Conservation (phyloP, 2,329 filamentous ascomycete genomes). For the Exserohilum turcica region DNA sequence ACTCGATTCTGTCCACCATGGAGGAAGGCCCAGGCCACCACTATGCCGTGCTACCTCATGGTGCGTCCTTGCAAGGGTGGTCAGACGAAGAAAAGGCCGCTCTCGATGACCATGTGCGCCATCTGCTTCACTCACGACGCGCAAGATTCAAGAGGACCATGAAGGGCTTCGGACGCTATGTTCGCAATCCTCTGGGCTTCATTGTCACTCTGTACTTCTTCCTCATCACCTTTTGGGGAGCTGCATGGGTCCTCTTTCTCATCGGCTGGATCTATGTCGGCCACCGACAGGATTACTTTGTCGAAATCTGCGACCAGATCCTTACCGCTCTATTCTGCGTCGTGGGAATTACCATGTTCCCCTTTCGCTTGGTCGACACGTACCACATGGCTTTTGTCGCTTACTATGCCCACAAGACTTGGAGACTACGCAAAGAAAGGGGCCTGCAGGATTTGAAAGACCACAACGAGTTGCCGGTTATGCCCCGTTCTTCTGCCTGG, state of each 20-base stretch:
- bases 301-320: conserved; percentile 61
- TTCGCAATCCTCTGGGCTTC: conserved; percentile 73
- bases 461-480: conserved; percentile 68
- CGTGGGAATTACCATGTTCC: conserved; percentile 65
- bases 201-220: conserved; percentile 85
- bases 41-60: conserved; percentile 80
- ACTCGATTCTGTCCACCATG: conserved; percentile 40
- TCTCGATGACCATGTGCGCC: conserved; percentile 82
- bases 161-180: conserved; percentile 81
- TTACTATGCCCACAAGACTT: conserved; percentile 69
- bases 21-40: conserved; percentile 60
- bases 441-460: conserved; percentile 66
- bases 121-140: conserved; percentile 81
- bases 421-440: conserved; percentile 66
- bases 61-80: conserved; percentile 76
- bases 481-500: conserved; percentile 51
- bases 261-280: conserved; percentile 88
- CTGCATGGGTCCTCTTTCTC: conserved; percentile 85
- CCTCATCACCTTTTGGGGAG: conserved; percentile 82
- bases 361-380: conserved; percentile 79
- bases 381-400: conserved; percentile 86
- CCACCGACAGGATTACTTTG: conserved; percentile 66
- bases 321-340: conserved; percentile 67
- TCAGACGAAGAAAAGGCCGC: conserved; percentile 72
- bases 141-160: conserved; percentile 77